phyloP scores from a whole-genome alignment of 2,329 filamentous ascomycete genomes.

The Pyrenophora seminiperda region DNA sequence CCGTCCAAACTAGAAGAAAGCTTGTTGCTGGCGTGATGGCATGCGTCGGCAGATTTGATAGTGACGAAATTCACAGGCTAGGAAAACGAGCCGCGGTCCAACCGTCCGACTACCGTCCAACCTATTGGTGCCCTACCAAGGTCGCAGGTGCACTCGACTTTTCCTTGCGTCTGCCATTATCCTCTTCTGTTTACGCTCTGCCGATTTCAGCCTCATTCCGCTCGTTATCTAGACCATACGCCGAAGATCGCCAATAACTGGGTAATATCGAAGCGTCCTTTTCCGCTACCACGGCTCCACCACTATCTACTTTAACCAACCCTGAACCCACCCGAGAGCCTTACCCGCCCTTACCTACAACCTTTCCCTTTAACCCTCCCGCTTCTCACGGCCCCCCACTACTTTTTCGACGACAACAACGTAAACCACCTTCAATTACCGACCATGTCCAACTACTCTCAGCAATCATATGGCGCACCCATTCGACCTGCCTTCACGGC shows the following conservation, averaged over 20 bases:
- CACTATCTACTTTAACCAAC: conserved; percentile 25
- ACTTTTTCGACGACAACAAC: not conserved
- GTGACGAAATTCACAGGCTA: conserved; percentile 27
- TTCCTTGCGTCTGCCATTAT: conserved; percentile 3
- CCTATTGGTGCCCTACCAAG: conserved; percentile 12
- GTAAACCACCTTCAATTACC: not conserved
- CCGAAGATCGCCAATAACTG: conserved; percentile 17
- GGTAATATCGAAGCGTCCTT: conserved; percentile 21
- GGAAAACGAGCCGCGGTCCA: conserved; percentile 28
- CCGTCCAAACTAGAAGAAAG: conserved; percentile 8
- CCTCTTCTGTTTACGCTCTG: conserved; percentile 9
- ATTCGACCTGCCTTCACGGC: conserved; percentile 44
- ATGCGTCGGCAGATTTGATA: conserved; percentile 25
- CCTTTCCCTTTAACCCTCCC: not conserved
- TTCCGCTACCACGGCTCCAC: conserved; percentile 27
- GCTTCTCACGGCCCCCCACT: not conserved
- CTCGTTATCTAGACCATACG: conserved; percentile 9
- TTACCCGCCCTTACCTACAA: conserved; percentile 7
- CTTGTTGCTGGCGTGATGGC: conserved; percentile 23
- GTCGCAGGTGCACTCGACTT: not conserved
- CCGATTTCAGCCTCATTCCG: conserved; percentile 17
- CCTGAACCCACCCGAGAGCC: conserved; percentile 22
- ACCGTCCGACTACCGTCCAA: conserved; percentile 7
- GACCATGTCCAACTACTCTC: conserved; percentile 29
- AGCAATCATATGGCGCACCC: conserved; percentile 26